phyloP scores from a whole-genome alignment of 768 basidiomycete species.

The Tulasnella sp. region DNA sequence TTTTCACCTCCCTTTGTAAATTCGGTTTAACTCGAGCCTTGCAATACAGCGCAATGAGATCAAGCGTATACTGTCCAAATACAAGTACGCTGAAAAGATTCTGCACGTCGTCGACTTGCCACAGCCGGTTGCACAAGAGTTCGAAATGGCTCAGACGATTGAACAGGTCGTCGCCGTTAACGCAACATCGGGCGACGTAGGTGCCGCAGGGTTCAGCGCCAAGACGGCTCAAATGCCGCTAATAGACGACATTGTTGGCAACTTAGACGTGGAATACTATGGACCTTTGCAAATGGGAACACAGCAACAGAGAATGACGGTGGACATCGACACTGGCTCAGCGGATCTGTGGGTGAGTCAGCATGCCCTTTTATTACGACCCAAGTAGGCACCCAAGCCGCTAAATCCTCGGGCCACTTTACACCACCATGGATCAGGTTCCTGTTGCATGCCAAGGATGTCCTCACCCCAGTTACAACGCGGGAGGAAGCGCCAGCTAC shows the following conservation, averaged over 20 bases:
- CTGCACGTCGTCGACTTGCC: background rate
- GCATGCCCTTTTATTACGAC: no score
- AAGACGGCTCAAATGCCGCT: constrained; percentile 24
- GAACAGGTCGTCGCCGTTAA: background rate
- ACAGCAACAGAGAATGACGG: constrained; percentile 38
- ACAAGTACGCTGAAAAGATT: constrained; percentile 4
- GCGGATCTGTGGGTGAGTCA: constrained; percentile 52
- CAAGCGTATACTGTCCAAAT: background rate
- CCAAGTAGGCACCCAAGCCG: constrained; percentile 27
- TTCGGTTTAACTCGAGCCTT: background rate
- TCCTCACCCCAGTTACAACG: constrained; percentile 15
- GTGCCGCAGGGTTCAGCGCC: background rate
- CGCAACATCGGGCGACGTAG: background rate
- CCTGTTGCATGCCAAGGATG: background rate
- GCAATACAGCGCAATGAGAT: constrained; percentile 1
- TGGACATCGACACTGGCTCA: constrained; percentile 61
- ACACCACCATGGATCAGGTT: no score
- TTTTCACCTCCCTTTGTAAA: background rate
- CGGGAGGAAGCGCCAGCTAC: constrained; percentile 35
- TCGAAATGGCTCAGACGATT: background rate
- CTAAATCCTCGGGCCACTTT: no score
- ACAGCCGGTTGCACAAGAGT: background rate
- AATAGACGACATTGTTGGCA: constrained; percentile 31
- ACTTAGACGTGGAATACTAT: constrained; percentile 40
- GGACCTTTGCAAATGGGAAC: constrained; percentile 43